Evolutionary conservation across 768 basidiomycete species (phyloP).

Genomic region (Podaxis sp.): DNA sequence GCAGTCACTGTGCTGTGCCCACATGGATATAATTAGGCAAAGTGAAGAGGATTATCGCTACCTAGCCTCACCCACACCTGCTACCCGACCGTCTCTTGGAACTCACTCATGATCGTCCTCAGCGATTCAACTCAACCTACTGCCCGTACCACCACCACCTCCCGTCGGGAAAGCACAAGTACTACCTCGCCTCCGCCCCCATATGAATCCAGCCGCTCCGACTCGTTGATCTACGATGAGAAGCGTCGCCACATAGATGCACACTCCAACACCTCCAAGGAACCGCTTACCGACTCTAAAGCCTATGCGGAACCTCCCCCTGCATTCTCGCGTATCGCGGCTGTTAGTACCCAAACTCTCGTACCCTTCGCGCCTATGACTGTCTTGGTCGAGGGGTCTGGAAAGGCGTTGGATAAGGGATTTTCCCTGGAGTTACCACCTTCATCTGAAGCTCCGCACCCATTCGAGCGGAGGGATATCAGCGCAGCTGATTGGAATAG

Average conservation of each 20-base stretch:
- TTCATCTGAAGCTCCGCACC: background rate
- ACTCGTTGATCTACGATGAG: background rate
- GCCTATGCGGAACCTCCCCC: background rate
- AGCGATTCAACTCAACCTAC: background rate
- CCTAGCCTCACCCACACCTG: background rate
- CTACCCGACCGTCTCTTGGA: background rate
- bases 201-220: background rate
- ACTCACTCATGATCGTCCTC: background rate
- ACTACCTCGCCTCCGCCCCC: constrained; percentile 2
- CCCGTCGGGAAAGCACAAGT: background rate
- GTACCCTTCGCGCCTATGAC: background rate
- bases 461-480: constrained; percentile 8
- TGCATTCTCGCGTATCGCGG: constrained; percentile 4
- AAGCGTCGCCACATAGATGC: background rate
- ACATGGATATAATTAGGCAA: background rate
- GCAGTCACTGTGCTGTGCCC: background rate
- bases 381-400: constrained; percentile 1
- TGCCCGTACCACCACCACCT: background rate
- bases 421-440: background rate
- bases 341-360: background rate
- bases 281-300: background rate
- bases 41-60: background rate
- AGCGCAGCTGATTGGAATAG: constrained; percentile 5
- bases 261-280: background rate
- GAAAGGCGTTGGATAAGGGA: constrained; percentile 9